Evolutionary conservation across 179 eudicot species (phyloP).

Genomic region (Silene coronaria): DNA sequence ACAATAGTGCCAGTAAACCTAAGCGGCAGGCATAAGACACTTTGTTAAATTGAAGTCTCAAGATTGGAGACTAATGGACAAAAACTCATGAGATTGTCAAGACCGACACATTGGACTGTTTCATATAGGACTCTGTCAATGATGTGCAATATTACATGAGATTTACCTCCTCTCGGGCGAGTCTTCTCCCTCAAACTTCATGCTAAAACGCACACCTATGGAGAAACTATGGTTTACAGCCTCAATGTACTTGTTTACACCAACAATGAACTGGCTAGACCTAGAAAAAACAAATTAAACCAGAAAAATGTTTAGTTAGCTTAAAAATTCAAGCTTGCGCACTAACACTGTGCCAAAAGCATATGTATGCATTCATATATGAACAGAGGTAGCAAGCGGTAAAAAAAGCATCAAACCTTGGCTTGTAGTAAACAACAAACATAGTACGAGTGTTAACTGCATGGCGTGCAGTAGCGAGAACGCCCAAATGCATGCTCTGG

Average conservation of each 20-base stretch:
- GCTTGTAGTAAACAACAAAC: conserved; percentile 71
- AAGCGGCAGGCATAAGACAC: conserved; percentile 17
- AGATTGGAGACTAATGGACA: too few species aligned
- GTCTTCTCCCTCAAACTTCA: conserved; percentile 90
- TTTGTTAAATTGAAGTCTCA: not conserved
- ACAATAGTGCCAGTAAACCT: conserved; percentile 81
- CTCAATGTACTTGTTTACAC: conserved; percentile 68
- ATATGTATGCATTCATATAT: too few species aligned
- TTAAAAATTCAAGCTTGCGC: too few species aligned
- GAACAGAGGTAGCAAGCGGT: not conserved
- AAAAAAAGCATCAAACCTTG: conserved; percentile 40
- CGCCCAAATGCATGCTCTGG: conserved; percentile 91
- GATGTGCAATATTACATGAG: not conserved
- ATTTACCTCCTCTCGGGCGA: conserved; percentile 76
- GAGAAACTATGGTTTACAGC: conserved; percentile 48
- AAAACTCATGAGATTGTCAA: too few species aligned
- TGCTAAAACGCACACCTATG: conserved; percentile 78
- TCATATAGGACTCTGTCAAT: too few species aligned
- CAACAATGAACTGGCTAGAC: conserved; percentile 75
- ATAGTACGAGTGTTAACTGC: conserved; percentile 49
- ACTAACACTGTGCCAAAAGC: too few species aligned
- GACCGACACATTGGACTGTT: too few species aligned
- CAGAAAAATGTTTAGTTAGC: too few species aligned
- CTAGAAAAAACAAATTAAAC: conserved; percentile 30
- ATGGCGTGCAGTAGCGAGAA: conserved; percentile 83